These are phyloP conservation scores for Gossypium rotundifolium DNA, from an alignment of 345 rosid species.

Conservation along the genomic window DNA sequence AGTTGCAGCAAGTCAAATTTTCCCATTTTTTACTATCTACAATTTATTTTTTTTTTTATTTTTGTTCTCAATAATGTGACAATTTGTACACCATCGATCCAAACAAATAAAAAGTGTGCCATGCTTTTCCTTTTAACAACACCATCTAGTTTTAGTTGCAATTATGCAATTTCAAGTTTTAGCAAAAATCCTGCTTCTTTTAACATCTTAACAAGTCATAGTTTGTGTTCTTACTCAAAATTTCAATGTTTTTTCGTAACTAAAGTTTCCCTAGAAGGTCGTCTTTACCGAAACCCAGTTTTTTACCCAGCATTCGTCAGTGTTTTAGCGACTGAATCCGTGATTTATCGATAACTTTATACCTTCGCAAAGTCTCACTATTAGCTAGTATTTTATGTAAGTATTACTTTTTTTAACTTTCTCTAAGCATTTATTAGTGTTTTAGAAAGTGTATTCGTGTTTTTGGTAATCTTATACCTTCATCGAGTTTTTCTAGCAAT, in stretches of 20 bases:
- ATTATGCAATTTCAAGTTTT: not conserved
- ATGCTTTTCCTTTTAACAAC: not conserved
- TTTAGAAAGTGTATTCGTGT: not conserved
- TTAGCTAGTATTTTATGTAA: not conserved
- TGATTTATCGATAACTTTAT: not conserved
- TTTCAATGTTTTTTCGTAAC: too few species aligned
- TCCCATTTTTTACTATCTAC: slow-evolving; percentile 14
- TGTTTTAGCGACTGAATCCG: not conserved
- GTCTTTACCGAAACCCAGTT: too few species aligned
- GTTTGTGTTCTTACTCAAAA: too few species aligned
- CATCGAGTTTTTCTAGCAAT: not conserved
- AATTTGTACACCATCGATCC: not conserved
- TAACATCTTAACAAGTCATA: too few species aligned
- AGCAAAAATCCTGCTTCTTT: too few species aligned
- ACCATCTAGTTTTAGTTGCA: not conserved
- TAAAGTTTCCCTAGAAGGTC: too few species aligned
- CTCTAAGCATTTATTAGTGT: not conserved
- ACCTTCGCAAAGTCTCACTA: not conserved
- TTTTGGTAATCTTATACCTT: not conserved
- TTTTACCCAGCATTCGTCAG: too few species aligned
- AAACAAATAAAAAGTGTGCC: not conserved
- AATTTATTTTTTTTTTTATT: not conserved
- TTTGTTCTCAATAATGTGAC: slow-evolving; percentile 15
- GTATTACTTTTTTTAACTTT: not conserved
- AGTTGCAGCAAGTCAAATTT: slow-evolving; percentile 18